These are phyloP conservation scores for Ophiostoma pallidulum DNA, from an alignment of 2,329 filamentous ascomycete species.

Conservation along the genomic window DNA sequence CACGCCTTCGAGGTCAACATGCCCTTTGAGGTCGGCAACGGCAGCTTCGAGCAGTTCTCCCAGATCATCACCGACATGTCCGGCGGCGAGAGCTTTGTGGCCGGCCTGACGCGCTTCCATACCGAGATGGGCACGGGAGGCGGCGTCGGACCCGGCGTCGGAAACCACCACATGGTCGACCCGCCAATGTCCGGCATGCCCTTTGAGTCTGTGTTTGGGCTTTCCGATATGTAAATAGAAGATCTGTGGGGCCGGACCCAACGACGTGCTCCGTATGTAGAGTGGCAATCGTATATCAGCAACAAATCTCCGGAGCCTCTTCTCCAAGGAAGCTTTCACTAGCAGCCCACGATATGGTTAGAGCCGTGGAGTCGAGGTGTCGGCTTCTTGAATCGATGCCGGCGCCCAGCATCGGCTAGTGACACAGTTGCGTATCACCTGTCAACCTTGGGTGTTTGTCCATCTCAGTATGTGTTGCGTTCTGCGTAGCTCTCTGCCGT, in stretches of 20 bases:
- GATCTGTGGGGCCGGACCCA: neutral
- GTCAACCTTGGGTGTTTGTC: too few relatives aligned
- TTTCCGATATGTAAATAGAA: slow-evolving; percentile 2
- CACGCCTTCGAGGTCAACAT: slow-evolving; percentile 8
- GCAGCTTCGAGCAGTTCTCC: slow-evolving; percentile 8
- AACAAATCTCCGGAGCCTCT: too few relatives aligned
- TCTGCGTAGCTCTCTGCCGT: too few relatives aligned
- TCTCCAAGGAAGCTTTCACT: too few relatives aligned
- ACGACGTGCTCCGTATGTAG: neutral
- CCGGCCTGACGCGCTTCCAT: slow-evolving; percentile 4
- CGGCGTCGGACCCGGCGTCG: too few relatives aligned
- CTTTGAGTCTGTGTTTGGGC: slow-evolving; percentile 3
- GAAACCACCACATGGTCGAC: neutral
- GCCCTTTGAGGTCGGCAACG: slow-evolving; percentile 8
- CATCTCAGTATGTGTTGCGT: too few relatives aligned
- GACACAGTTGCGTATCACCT: too few relatives aligned
- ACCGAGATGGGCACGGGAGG: neutral
- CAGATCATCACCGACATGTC: slow-evolving; percentile 9
- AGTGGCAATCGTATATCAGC: too few relatives aligned
- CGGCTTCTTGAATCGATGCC: neutral
- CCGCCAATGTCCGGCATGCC: neutral
- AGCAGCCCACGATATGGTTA: too few relatives aligned
- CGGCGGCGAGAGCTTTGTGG: slow-evolving; percentile 4
- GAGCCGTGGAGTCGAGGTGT: too few relatives aligned
- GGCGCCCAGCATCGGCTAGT: neutral